A percentile compares a stretch with the other conserved stretches of the same genome.
Evolutionary conservation across 345 rosid genomes (phyloP).

Genomic region (Punica granatum): DNA sequence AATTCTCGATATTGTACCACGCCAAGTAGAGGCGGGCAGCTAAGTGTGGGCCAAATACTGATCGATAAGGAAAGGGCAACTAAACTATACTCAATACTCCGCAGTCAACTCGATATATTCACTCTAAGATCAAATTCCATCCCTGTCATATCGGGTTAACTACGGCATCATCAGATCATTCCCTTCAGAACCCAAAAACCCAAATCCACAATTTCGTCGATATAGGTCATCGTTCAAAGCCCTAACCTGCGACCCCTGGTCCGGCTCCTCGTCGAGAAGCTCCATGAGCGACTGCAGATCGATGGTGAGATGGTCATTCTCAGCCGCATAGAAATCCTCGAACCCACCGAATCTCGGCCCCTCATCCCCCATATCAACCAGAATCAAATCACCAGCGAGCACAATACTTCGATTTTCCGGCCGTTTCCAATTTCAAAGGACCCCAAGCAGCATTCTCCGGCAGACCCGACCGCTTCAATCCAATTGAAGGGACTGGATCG

Average conservation of each 20-base stretch:
- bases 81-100: too few species aligned
- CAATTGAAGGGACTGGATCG: neutral
- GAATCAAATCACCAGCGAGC: neutral
- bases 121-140: too few species aligned
- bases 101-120: neutral
- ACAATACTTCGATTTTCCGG: neutral
- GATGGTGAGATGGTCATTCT: constrained; percentile 4
- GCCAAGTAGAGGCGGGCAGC: too few species aligned
- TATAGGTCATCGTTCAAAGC: neutral
- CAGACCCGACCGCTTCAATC: neutral
- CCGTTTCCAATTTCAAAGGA: too few species aligned
- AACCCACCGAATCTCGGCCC: constrained; percentile 8
- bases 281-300: constrained; percentile 3
- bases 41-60: too few species aligned
- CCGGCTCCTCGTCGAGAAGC: constrained; percentile 12
- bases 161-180: neutral
- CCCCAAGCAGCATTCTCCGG: neutral
- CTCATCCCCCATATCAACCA: neutral
- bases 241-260: constrained; percentile 5
- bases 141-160: too few species aligned
- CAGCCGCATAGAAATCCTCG: neutral
- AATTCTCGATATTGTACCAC: too few species aligned
- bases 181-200: neutral
- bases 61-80: too few species aligned
- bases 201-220: neutral